phyloP scores from a whole-genome alignment of 805 yeast genomes.

The Metschnikowia sp. region DNA sequence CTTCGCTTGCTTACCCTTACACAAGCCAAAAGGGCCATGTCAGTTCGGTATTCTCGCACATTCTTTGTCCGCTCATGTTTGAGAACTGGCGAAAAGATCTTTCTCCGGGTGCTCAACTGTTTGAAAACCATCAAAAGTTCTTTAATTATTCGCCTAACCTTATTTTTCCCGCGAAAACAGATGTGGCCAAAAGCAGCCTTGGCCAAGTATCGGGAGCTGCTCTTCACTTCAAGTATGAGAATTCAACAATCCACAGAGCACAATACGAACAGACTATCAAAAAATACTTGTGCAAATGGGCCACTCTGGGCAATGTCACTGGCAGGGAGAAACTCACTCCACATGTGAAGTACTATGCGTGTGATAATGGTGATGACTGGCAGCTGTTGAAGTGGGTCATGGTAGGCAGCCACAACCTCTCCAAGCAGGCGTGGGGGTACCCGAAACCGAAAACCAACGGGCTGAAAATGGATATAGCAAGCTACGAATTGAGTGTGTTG shows the following conservation, averaged over 20 bases:
- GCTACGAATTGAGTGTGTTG: constrained; percentile 40
- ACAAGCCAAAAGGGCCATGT: constrained; percentile 21
- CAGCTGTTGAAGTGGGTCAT: constrained; percentile 61
- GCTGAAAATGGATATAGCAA: constrained; percentile 25
- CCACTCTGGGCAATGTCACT: constrained; percentile 15
- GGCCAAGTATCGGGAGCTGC: constrained; percentile 51
- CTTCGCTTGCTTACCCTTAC: constrained; percentile 50
- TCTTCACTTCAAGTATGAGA: constrained; percentile 42
- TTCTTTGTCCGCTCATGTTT: constrained; percentile 45
- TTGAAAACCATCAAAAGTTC: constrained; percentile 20
- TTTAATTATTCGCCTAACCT: constrained; percentile 33
- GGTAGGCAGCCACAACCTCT: constrained; percentile 71
- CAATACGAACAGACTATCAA: constrained; percentile 42
- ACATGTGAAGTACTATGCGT: constrained; percentile 67
- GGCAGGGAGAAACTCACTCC: constrained; percentile 45
- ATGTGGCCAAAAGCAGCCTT: constrained; percentile 36
- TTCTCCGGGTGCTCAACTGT: constrained; percentile 24
- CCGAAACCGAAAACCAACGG: constrained; percentile 18
- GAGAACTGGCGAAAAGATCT: constrained; percentile 22
- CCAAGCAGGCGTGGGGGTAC: constrained; percentile 80
- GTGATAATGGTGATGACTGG: constrained; percentile 50
- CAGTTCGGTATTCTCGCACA: constrained; percentile 45
- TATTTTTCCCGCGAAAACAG: constrained; percentile 43
- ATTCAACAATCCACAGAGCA: constrained; percentile 18
- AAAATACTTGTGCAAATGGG: constrained; percentile 48